Conservation (phyloP, 805 yeast species). For the Starmerella ratchasimensis region DNA sequence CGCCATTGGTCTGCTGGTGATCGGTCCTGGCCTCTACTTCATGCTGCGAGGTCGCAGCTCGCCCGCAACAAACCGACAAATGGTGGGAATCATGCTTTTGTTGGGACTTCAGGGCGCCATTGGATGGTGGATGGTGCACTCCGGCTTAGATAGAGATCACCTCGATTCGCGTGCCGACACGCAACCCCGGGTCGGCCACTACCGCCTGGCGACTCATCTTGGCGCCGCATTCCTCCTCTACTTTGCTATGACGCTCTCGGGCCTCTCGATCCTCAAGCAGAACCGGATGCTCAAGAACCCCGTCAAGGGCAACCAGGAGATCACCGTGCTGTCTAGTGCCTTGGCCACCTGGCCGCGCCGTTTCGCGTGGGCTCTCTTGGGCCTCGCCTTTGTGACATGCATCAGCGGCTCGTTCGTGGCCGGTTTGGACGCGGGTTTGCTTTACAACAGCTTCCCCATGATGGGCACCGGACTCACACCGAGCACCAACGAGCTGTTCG, state of each 20-base stretch:
- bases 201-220: constrained; percentile 82
- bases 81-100: constrained; percentile 59
- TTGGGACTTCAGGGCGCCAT: constrained; percentile 89
- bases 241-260: constrained; percentile 82
- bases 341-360: constrained; percentile 44
- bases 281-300: constrained; percentile 56
- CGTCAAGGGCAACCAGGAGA: constrained; percentile 36
- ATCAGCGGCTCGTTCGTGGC: constrained; percentile 98
- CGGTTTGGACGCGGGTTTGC: constrained; percentile 93
- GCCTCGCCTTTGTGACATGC: constrained; percentile 71
- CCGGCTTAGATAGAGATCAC: constrained; percentile 76
- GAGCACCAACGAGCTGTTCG: constrained; percentile 60
- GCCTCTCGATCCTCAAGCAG: constrained; percentile 69
- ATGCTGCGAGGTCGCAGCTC: constrained; percentile 54
- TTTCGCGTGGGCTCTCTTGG: constrained; percentile 43
- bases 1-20: constrained; percentile 69
- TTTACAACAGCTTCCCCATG: constrained; percentile 89
- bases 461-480: constrained; percentile 78
- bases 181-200: constrained; percentile 96
- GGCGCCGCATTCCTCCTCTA: constrained; percentile 86
- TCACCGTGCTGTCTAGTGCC: constrained; percentile 50
- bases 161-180: constrained; percentile 58
- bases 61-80: constrained; percentile 47
- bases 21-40: constrained; percentile 76
- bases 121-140: constrained; percentile 99